These are phyloP conservation scores for Suillus variegatus DNA, from an alignment of 768 basidiomycete species.

Conservation along the genomic window DNA sequence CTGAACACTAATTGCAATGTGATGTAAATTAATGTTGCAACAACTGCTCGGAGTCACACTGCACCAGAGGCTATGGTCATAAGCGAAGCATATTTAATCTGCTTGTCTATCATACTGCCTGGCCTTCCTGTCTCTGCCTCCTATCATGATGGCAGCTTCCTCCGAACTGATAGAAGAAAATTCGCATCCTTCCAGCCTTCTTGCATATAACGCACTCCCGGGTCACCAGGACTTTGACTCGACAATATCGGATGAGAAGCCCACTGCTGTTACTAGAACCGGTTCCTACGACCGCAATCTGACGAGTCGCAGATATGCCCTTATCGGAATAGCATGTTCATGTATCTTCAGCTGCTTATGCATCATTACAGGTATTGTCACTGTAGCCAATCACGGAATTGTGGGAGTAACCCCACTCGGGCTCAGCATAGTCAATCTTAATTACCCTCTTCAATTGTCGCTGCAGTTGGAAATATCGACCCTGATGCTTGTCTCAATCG, in stretches of 20 bases:
- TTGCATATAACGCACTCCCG: not conserved
- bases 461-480: slow-evolving; percentile 2
- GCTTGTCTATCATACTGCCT: not conserved
- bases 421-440: too few relatives aligned
- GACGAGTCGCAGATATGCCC: slow-evolving; percentile 22
- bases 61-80: too few relatives aligned
- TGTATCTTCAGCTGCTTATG: slow-evolving; percentile 18
- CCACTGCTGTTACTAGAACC: slow-evolving; percentile 19
- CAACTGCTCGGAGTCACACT: too few relatives aligned
- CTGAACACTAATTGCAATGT: too few relatives aligned
- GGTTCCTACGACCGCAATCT: slow-evolving; percentile 27
- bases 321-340: slow-evolving; percentile 26
- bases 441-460: too few relatives aligned
- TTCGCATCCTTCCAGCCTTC: not conserved
- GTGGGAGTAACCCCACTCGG: too few relatives aligned
- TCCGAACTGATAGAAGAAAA: not conserved
- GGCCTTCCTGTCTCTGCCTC: not conserved
- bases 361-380: too few relatives aligned
- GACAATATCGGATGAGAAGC: slow-evolving; percentile 19
- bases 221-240: slow-evolving; percentile 20
- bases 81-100: too few relatives aligned
- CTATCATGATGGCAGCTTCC: not conserved
- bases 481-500: slow-evolving; percentile 29
- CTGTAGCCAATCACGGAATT: too few relatives aligned
- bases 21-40: too few relatives aligned